phyloP scores from a whole-genome alignment of 306 rosid species.

The Echinosophora koreensis region DNA sequence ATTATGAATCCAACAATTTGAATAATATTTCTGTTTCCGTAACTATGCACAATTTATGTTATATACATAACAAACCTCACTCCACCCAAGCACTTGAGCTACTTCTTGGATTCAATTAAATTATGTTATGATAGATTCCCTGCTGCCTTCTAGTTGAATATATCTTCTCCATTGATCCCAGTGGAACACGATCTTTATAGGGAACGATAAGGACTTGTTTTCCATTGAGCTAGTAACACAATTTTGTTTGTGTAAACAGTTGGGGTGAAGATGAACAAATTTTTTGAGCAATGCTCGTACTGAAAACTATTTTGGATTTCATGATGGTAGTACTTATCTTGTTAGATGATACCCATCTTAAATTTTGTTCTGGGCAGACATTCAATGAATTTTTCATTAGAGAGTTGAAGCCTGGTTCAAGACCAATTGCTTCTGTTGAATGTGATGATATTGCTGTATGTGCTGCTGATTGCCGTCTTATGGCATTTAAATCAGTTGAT shows the following conservation, averaged over 20 bases:
- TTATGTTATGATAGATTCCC: slow-evolving; percentile 14
- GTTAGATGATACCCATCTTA: slow-evolving; percentile 20
- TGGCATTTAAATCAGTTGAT: slow-evolving; percentile 79
- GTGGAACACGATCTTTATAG: slow-evolving; percentile 12
- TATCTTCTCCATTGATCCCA: slow-evolving; percentile 22
- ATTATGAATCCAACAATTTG: slow-evolving; percentile 8
- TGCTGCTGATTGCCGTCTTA: slow-evolving; percentile 94
- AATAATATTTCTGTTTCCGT: slow-evolving; percentile 4
- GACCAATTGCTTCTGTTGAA: slow-evolving; percentile 74
- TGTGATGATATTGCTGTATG: slow-evolving; percentile 81
- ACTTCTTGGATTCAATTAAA: slow-evolving; percentile 16
- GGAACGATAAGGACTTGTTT: slow-evolving; percentile 33
- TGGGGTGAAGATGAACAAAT: slow-evolving; percentile 15
- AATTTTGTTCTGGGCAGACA: slow-evolving; percentile 66
- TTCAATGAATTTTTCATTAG: slow-evolving; percentile 91
- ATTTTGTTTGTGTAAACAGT: slow-evolving; percentile 36
- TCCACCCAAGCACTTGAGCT: slow-evolving; percentile 6
- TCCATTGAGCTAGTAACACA: slow-evolving; percentile 31
- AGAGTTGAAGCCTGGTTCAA: slow-evolving; percentile 86
- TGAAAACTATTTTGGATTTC: slow-evolving; percentile 36
- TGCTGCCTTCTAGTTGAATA: slow-evolving; percentile 22
- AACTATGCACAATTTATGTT: slow-evolving; percentile 18
- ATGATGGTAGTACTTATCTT: slow-evolving; percentile 37
- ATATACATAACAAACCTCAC: neutral
- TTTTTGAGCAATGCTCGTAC: slow-evolving; percentile 27